Percentiles rank a stretch among this genome's conserved stretches.
Conservation (phyloP, 1,284 basidiomycete species). For the Cerioporus squamosus region DNA sequence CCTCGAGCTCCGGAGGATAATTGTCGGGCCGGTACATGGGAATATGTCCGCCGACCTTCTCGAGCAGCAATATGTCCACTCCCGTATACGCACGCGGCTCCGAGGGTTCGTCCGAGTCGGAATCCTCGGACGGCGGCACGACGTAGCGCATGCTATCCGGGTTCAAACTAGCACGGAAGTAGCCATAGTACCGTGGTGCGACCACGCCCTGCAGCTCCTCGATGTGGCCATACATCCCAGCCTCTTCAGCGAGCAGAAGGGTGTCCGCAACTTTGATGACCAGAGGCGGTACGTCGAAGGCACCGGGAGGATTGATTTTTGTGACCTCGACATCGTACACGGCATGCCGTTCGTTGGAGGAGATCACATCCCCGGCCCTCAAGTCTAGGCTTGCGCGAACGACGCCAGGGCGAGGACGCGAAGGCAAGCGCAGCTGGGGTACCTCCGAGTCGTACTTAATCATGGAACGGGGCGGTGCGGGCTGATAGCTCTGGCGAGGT, state of each 20-base stretch:
- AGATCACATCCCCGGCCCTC: background rate
- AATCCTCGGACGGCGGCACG: background rate
- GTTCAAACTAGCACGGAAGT: background rate
- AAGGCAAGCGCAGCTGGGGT: too few relatives aligned
- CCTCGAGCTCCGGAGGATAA: too few relatives aligned
- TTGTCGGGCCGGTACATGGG: too few relatives aligned
- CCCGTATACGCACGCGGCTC: background rate
- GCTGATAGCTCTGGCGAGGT: too few relatives aligned
- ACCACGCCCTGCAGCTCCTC: background rate
- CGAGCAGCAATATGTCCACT: background rate
- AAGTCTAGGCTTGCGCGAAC: background rate
- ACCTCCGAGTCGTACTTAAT: too few relatives aligned
- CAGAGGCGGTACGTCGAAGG: background rate
- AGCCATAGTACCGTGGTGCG: background rate
- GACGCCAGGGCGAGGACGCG: too few relatives aligned
- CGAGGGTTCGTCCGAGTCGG: background rate
- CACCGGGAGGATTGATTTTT: background rate
- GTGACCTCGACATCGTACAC: background rate
- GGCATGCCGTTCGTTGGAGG: background rate
- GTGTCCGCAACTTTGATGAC: constrained; percentile 2
- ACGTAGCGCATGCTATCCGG: too few relatives aligned
- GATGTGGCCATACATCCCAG: background rate
- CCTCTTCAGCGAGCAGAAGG: background rate
- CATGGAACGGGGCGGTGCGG: too few relatives aligned
- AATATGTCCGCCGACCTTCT: background rate